phyloP scores from a whole-genome alignment of 352 stramenopile genomes.

The Globisporangium cederbergense region DNA sequence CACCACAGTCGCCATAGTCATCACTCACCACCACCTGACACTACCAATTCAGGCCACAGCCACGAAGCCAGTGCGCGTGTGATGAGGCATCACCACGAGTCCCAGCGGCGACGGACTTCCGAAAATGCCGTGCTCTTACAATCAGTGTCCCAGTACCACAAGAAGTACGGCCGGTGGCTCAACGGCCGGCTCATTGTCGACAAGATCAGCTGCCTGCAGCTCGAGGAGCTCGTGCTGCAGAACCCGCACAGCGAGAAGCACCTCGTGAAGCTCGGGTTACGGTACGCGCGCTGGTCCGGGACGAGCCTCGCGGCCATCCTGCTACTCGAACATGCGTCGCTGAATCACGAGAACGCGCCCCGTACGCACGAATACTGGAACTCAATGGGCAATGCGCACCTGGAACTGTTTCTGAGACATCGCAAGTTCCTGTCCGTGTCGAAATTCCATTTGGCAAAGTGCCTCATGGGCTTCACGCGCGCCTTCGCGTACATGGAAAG shows the following conservation, averaged over 20 bases:
- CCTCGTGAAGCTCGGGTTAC: constrained; percentile 53
- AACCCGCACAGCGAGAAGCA: constrained; percentile 36
- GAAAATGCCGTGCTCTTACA: not conserved
- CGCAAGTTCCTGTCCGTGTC: constrained; percentile 59
- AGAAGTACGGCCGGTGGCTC: constrained; percentile 57
- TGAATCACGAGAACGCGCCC: constrained; percentile 37
- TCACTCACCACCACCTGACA: not conserved
- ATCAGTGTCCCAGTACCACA: constrained; percentile 38
- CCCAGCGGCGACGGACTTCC: not conserved
- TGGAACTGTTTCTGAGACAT: constrained; percentile 59
- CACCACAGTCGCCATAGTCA: not conserved
- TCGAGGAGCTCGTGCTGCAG: constrained; percentile 58
- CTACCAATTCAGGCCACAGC: not conserved
- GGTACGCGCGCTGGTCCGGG: constrained; percentile 48
- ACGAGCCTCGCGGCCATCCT: constrained; percentile 54
- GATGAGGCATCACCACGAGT: not conserved
- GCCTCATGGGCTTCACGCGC: constrained; percentile 50
- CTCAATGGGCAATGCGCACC: constrained; percentile 53
- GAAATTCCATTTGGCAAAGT: constrained; percentile 48
- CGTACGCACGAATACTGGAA: constrained; percentile 67
- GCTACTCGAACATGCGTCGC: constrained; percentile 50
- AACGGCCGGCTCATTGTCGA: constrained; percentile 48
- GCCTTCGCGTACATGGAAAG: constrained; percentile 65
- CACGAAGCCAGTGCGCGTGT: not conserved
- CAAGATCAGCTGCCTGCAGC: constrained; percentile 62